These are phyloP conservation scores for Ophiostoma ulmi DNA, from an alignment of 2,329 filamentous ascomycete species.

Conservation along the genomic window DNA sequence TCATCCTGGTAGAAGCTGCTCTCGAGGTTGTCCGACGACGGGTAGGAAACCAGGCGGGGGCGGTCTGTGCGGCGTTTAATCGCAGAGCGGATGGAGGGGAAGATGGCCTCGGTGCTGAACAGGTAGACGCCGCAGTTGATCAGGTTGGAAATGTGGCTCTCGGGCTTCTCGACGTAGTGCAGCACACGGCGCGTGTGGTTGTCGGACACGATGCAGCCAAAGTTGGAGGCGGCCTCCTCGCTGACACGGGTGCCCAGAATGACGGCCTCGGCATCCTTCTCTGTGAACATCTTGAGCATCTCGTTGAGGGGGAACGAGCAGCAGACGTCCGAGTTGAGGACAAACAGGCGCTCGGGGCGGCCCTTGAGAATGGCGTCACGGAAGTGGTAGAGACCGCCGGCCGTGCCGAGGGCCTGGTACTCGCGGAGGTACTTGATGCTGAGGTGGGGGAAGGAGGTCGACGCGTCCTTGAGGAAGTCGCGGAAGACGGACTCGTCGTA, in stretches of 20 bases:
- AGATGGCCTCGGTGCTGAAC: slow-evolving; percentile 91
- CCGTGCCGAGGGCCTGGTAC: slow-evolving; percentile 93
- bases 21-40: slow-evolving; percentile 89
- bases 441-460: slow-evolving; percentile 78
- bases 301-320: slow-evolving; percentile 94
- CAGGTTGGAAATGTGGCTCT: slow-evolving; percentile 93
- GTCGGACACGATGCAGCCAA: slow-evolving; percentile 96
- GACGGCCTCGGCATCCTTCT: slow-evolving; percentile 93
- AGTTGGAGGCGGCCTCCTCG: slow-evolving; percentile 89
- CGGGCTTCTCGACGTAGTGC: slow-evolving; percentile 98
- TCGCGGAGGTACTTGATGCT: slow-evolving; percentile 93
- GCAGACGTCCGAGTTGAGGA: slow-evolving; percentile 97
- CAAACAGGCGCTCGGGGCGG: slow-evolving; percentile 89
- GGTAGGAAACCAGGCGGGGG: slow-evolving; percentile 88
- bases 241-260: slow-evolving; percentile 89
- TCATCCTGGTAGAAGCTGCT: slow-evolving; percentile 56
- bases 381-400: slow-evolving; percentile 97
- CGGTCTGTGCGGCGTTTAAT: slow-evolving; percentile 94
- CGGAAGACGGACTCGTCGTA: slow-evolving; percentile 97
- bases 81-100: slow-evolving; percentile 86
- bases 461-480: slow-evolving; percentile 92
- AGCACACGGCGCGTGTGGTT: slow-evolving; percentile 89
- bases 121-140: slow-evolving; percentile 99
- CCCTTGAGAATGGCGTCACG: slow-evolving; percentile 97
- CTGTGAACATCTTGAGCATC: slow-evolving; percentile 91